Percentiles rank a stretch among this genome's conserved stretches.
phyloP scores from a whole-genome alignment of 2,329 filamentous ascomycete species.

The Neofusicoccum sp. region DNA sequence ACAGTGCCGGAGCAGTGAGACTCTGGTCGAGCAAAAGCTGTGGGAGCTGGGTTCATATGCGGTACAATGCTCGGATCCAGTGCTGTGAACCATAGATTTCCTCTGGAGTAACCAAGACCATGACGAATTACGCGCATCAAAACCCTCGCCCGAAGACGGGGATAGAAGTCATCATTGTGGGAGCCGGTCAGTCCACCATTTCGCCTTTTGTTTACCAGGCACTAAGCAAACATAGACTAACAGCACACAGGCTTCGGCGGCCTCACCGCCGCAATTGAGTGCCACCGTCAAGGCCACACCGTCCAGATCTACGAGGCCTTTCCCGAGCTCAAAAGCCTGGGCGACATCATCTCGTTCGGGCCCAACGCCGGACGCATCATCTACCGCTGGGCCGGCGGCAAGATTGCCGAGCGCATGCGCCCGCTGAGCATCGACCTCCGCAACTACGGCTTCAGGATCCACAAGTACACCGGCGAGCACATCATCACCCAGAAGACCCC shows the following conservation, averaged over 20 bases:
- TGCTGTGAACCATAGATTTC: no score
- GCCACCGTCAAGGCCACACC: conserved; percentile 59
- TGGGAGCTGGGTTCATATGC: no score
- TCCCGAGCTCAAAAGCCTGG: conserved; percentile 55
- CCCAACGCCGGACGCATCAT: conserved; percentile 62
- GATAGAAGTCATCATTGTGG: conserved; percentile 54
- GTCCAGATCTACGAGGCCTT: conserved; percentile 61
- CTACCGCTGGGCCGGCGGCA: conserved; percentile 55
- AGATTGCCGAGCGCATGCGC: conserved; percentile 48
- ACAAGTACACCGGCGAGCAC: conserved; percentile 62
- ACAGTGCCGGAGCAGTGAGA: conserved; percentile 21
- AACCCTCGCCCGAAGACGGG: conserved; percentile 39
- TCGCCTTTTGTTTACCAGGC: background rate
- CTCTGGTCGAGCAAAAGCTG: conserved; percentile 19
- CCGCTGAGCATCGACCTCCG: conserved; percentile 53
- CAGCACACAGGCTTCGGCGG: conserved; percentile 56
- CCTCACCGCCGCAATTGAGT: conserved; percentile 62
- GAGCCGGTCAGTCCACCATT: conserved; percentile 37
- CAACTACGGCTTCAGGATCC: conserved; percentile 59
- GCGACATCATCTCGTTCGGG: conserved; percentile 63
- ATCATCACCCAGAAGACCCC: conserved; percentile 56
- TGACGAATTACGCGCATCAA: conserved; percentile 20
- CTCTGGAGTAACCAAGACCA: background rate
- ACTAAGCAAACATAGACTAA: background rate
- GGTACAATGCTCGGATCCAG: no score